Evolutionary conservation across 2,329 filamentous ascomycete species (phyloP), one percentile per base, ranked within the genome.

Genomic region (Zymoseptoria brevis): DNA sequence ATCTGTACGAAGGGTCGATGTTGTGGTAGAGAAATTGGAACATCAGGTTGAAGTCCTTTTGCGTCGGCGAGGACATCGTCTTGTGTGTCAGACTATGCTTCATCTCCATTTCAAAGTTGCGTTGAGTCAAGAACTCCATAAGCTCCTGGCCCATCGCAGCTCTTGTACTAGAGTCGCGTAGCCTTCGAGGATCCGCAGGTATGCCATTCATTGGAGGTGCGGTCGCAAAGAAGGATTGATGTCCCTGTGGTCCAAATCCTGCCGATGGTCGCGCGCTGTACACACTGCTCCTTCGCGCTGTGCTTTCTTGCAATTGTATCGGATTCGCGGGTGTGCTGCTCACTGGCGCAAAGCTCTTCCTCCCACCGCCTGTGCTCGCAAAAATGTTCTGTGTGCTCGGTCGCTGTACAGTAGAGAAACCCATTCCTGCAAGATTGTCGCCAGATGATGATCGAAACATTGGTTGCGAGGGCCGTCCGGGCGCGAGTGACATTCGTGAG

Each of bases 91-190:
- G 79, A 1, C 86, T 87, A 73, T 97, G 89, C 76, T 96, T 96
- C 87, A 95, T 96, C 67, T 97, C 92, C 82, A 96, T 86, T 75
- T 99, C 94, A 69, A 97, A 99, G 71, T 96, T 96, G 74, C 96
- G 87, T 59, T 92, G 87, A 0, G 90, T 87, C 71, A 99, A 82
- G 72, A 96, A 99, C 66, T 99, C 94, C 65, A 96, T 78, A 57
- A 99, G 76, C 69, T 99, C 92, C 67, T 94, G 88, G 7, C 88
- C 90, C 74, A 99, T 92, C 58, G 87, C 85, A 29, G 85, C 81
- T 71, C 95, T 89, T 67, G 88, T 96, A 21, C 83, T 81, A 45
- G 89, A 81, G 71, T 97, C 90, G 70, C 87, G 89, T 56, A 97
- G 78, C 13, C 92, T 89, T 58, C 95, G 84, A 1, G 94, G 93